Base-by-base conservation (phyloP, 768 basidiomycete species). In the Roridomyces roridus region DNA sequence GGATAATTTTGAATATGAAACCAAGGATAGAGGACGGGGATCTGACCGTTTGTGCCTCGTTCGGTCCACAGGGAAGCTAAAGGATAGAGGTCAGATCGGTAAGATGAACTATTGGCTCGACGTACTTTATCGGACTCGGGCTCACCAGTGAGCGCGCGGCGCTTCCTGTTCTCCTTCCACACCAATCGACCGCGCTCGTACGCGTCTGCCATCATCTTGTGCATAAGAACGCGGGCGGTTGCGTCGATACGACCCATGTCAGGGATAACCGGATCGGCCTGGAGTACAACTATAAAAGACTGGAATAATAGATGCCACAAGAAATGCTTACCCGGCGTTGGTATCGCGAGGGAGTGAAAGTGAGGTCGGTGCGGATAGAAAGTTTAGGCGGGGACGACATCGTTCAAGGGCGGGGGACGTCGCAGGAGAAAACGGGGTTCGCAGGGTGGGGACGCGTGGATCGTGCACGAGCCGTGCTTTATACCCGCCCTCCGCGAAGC, bases 191-290 rank as follows among this genome's bases (percentile, higher is more conserved):
- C 59, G 25, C 51, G 48, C 34, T 60, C 49, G 40, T 55, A 51
- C 39, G 54, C 31, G 40, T 60, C 59, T 17, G 54, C 59, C 34
- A 60, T 56, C 59, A 60, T 56, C 21, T 60, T 60, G 26, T 60
- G 59, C 44, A 60, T 31, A 15, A 55, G 23, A 12, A 51, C 35
- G 14, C 46, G 34, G 28, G 59, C 47, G 15, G 59, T 60, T 6
- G 59, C 59, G n/a, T 60, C 59, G 48, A 51, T 14, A n/a, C 50
- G 42, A 12, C 59, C 59, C 46, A 42, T 39, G 26, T 47, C 40
- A n/a, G 59, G 46, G 46, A 51, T 39, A 7, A 56, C 20, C 15
- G 49, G 59, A 25, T 49, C 36, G 11, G 15, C 31, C 31, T 34
- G 15, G 15, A 34, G 31, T 34, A 15, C 10, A 15, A 34, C 31